Base-by-base conservation (phyloP, 768 basidiomycete genomes). In the Floccularia luteovirens region DNA sequence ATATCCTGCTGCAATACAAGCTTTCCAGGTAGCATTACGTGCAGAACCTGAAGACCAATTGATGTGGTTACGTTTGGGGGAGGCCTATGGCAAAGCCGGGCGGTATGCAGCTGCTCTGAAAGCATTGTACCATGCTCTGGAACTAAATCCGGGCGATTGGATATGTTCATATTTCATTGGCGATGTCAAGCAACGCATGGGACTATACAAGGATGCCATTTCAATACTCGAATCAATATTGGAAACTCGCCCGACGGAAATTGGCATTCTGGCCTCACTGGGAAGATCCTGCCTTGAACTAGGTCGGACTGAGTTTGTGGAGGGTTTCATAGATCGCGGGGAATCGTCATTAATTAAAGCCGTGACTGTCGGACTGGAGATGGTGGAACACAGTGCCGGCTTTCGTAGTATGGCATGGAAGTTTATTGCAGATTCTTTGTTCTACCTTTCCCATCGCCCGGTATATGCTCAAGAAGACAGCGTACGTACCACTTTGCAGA, bases 1-100 rank as follows among this genome's bases (percentile, higher is more conserved):
- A 46, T 90, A 84, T 51, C 50, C 70, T 3, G 66, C 74, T 30
- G 90, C 92, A 2, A 89, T 90, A 24, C 78, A 85, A 48, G 80
- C 84, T 0, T 80, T 90, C 50, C 92, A 97, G 49, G 71, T 90
- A n/a, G 81, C 88, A 0, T 70, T 96, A 4, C 73, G 90, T 13
- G 82, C 83, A 5, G 75, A 88, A 16, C 72, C 79, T 1, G 75
- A 80, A 2, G 91, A 98, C 58, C 72, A 77, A 10, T 56, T 79
- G 12, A 75, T 82, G n/a, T 98, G 94, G 96, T 69, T 91, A 11
- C 77, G 88, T 25, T 71, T 99, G 2, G 93, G 93, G 1, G 90
- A 96, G 59, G 87, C 90, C 0, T 98, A 99, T 50, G 78, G 76
- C 48, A 82, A 75, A 52, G 83, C 89, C 8, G 94, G 96, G 36